These are phyloP conservation scores for Trametes gibbosa DNA, from an alignment of 768 basidiomycete genomes.

Conservation along the genomic window DNA sequence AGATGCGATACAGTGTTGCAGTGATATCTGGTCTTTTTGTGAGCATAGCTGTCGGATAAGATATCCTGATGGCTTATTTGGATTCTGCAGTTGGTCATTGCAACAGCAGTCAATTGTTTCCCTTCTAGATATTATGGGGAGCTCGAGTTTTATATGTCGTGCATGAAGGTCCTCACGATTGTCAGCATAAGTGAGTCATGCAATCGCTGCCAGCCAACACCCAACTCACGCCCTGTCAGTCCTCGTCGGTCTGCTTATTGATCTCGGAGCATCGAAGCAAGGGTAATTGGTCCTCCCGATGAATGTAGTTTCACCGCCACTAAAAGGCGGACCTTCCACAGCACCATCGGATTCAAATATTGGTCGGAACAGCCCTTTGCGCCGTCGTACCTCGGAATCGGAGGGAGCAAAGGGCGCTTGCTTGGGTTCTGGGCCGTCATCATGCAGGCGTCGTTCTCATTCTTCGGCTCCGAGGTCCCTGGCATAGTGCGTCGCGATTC, in stretches of 20 bases:
- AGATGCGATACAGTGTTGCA: background rate
- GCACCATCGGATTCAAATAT: conserved; percentile 19
- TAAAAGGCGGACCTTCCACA: background rate
- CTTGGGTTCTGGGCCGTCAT: conserved; percentile 32
- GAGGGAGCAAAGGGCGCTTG: conserved; percentile 35
- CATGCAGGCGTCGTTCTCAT: conserved; percentile 36
- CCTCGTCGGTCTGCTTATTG: conserved; percentile 21
- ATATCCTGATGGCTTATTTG: too few relatives aligned
- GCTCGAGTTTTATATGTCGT: conserved; percentile 33
- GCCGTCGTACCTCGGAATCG: conserved; percentile 26
- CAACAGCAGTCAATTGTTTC: conserved; percentile 25
- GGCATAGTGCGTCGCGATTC: conserved; percentile 24
- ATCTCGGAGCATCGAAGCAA: conserved; percentile 22
- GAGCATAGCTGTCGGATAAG: conserved; percentile 27
- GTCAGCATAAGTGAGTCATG: conserved; percentile 28
- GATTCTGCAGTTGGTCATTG: conserved; percentile 26
- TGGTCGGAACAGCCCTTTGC: conserved; percentile 25
- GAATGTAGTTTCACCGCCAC: too few relatives aligned
- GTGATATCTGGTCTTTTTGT: conserved; percentile 24
- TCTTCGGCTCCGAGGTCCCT: conserved; percentile 37
- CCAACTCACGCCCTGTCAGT: conserved; percentile 1
- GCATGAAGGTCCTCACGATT: conserved; percentile 31
- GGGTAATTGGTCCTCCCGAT: conserved; percentile 2
- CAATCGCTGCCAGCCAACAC: conserved; percentile 25
- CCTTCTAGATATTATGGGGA: conserved; percentile 27